Conservation (phyloP, 257 asterid genomes). For the Solanum ossicruentum region DNA sequence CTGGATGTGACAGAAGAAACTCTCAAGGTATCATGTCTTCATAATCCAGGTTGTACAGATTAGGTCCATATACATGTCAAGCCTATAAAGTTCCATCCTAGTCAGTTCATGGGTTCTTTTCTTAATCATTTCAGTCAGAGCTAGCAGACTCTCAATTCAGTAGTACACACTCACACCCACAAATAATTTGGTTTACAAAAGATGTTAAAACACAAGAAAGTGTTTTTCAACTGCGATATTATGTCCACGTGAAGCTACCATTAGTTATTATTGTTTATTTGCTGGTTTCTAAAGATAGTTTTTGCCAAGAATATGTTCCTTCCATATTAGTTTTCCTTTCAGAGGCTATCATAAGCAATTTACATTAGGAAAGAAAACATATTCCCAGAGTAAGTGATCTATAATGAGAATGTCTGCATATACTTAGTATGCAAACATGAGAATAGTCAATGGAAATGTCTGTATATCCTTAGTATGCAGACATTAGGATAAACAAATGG, state of each 20-base stretch:
- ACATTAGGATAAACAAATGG: neutral
- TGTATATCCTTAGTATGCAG: neutral
- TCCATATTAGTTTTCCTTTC: neutral
- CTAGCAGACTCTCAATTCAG: neutral
- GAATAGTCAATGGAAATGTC: neutral
- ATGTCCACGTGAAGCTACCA: neutral
- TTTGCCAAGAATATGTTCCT: neutral
- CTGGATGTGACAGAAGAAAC: slow-evolving; percentile 75
- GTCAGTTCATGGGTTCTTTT: neutral
- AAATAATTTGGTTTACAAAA: neutral
- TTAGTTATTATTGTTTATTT: neutral
- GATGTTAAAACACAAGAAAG: neutral
- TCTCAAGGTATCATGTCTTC: slow-evolving; percentile 58
- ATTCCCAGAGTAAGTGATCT: neutral
- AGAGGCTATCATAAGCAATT: neutral
- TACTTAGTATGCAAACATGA: neutral
- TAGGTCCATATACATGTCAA: neutral
- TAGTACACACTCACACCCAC: neutral
- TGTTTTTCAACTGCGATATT: neutral
- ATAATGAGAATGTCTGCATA: neutral
- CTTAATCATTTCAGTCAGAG: neutral
- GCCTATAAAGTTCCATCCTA: neutral
- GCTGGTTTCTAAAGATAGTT: neutral
- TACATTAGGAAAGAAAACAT: neutral
- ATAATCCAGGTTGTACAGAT: neutral